Base-by-base conservation (phyloP, 2,329 filamentous ascomycete species). In the Aureobasidium sp. region DNA sequence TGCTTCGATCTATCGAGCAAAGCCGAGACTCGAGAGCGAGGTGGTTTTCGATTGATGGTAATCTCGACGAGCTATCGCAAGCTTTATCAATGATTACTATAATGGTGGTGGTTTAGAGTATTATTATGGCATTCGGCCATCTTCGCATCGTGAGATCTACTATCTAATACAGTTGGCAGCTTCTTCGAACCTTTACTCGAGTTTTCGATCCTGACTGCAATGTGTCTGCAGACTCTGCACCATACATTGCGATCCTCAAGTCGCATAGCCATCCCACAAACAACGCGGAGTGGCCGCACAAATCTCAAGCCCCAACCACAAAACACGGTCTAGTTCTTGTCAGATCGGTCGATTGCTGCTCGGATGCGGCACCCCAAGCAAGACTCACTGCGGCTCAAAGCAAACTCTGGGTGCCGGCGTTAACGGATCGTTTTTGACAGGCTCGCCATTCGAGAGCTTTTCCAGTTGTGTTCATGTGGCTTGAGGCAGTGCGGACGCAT, bases 401-500 rank as follows among this genome's bases (percentile, higher is more conserved):
- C 21, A 39, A 52, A 52, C 34, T 34, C 49, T 37, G 49, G 49
- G 21, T n/a, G 49, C 34, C 25, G 49, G 49, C 49, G 49, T 52
- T 21, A 11, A 27, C 49, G 49, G 30, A 52, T 52, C 49, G 49
- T 52, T 52, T 52, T 52, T 52, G 49, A 52, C 49, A 52, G 49
- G 21, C n/a, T 5, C 25, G 32, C 32, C 34, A 49, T 30, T 21
- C 47, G 9, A 39, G 29, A 52, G 32, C 21, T 36, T 8, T 30
- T 32, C 27, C 27, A 48, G 5, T 30, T 32, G 25, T 52, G 49
- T 27, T 27, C 25, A 4, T n/a, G 47, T 50, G 47, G 47, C 47
- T 50, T 36, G 29, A 36, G 29, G n/a, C n/a, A 21, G 9, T 34
- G 49, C 34, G 49, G 49, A 39, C 34, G 6, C 34, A 39, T 29